Conservation (phyloP, 768 basidiomycete species). For the Termitomyces bulborhizus region DNA sequence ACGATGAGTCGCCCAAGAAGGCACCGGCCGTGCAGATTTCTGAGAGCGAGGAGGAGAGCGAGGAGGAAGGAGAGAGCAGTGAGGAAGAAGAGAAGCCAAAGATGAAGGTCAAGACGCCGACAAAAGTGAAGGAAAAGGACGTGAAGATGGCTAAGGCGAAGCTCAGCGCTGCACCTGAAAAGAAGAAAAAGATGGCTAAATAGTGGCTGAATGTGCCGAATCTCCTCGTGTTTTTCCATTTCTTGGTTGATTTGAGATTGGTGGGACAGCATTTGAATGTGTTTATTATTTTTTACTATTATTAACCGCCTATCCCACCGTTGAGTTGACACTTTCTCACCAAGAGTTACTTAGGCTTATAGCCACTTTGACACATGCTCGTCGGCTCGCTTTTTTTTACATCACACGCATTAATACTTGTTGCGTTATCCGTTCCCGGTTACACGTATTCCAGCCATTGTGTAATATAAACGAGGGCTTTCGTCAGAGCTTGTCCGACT, state of each 20-base stretch:
- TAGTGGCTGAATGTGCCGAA: not conserved
- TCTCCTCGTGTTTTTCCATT: not conserved
- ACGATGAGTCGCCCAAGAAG: conserved; percentile 26
- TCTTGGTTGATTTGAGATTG: not conserved
- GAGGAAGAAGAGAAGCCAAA: conserved; percentile 9
- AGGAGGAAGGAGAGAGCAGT: not conserved
- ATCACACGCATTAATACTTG: too few species aligned
- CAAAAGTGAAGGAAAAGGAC: conserved; percentile 25
- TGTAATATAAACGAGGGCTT: too few species aligned
- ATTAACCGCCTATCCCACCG: too few species aligned
- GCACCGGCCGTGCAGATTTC: conserved; percentile 12
- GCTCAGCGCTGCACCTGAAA: conserved; percentile 5
- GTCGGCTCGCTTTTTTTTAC: too few species aligned
- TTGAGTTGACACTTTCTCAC: too few species aligned
- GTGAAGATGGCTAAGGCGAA: conserved; percentile 9
- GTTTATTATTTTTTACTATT: too few species aligned
- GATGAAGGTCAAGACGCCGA: conserved; percentile 10
- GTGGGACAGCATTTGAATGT: not conserved
- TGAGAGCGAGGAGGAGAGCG: conserved; percentile 9
- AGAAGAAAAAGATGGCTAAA: conserved; percentile 23
- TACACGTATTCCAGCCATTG: too few species aligned
- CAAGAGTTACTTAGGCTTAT: too few species aligned
- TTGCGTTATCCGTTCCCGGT: too few species aligned
- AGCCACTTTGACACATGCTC: too few species aligned
- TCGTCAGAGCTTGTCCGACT: too few species aligned